phyloP scores from a whole-genome alignment of 2,329 filamentous ascomycete species.

The Penicillium sp. region DNA sequence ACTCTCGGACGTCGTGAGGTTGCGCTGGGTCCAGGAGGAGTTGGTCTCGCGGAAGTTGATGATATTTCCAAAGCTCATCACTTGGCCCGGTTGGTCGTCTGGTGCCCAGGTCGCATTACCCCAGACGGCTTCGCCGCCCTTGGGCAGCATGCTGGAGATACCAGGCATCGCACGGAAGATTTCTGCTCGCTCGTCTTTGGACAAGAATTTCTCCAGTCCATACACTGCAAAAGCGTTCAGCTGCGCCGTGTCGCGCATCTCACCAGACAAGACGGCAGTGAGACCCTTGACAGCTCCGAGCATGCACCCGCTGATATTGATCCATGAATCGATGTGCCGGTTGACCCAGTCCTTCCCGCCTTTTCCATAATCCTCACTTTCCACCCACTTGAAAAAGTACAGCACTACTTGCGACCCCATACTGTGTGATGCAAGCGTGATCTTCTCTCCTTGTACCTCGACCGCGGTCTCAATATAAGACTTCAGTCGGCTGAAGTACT shows the following conservation, averaged over 20 bases:
- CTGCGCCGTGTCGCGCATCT: constrained; percentile 98
- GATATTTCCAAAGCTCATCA: constrained; percentile 72
- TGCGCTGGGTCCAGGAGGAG: constrained; percentile 62
- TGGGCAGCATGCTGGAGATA: constrained; percentile 92
- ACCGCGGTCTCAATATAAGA: constrained; percentile 83
- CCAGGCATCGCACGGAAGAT: constrained; percentile 97
- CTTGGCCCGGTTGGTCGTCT: constrained; percentile 74
- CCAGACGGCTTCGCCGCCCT: constrained; percentile 93
- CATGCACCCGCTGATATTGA: constrained; percentile 98
- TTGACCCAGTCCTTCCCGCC: constrained; percentile 90
- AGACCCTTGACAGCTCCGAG: constrained; percentile 88
- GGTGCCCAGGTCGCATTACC: constrained; percentile 83
- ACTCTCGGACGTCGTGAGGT: constrained; percentile 77
- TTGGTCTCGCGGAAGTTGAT: constrained; percentile 73
- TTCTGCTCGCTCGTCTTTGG: constrained; percentile 83
- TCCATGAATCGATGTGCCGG: constrained; percentile 85
- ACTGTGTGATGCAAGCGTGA: constrained; percentile 84
- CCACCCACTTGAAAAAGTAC: constrained; percentile 76
- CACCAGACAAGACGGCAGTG: constrained; percentile 85
- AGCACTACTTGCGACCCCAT: constrained; percentile 97
- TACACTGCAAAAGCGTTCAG: constrained; percentile 96
- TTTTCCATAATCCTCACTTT: constrained; percentile 70
- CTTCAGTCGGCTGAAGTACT: constrained; percentile 90
- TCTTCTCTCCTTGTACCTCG: constrained; percentile 70
- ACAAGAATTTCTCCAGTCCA: constrained; percentile 91